Base-by-base conservation (phyloP, 2,329 filamentous ascomycete genomes). In the Fusarium pseudoanthophilum region DNA sequence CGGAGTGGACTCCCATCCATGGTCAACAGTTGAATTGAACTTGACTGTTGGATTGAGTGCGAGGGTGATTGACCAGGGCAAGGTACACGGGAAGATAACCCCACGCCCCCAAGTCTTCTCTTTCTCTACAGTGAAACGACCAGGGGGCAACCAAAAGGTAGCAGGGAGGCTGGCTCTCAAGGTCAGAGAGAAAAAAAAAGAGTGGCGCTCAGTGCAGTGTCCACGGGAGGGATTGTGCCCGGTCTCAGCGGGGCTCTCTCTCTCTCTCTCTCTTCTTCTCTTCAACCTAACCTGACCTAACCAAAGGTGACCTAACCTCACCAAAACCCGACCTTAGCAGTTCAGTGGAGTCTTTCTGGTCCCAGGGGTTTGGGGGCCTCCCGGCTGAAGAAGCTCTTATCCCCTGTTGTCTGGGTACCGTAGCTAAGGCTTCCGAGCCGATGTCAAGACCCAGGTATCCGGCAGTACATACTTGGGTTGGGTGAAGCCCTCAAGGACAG, bases 371-470 rank as follows among this genome's bases (percentile, higher is more conserved):
- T 42, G 64, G 63, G 63, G 65, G 65, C 56, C 52, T 67, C 59
- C 65, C 57, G 52, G 66, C 30, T 58, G 56, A 69, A 56, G 39
- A 49, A 68, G 56, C 51, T 76, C 45, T 74, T 48, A 55, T 32
- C 62, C 63, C 71, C 69, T 74, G 71, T 74, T 71, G 58, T 55
- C 71, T 69, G 51, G 56, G 51, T n/a, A 60, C 67, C 71, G 74
- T 68, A 60, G 63, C 45, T 32, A 56, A 63, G 37, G 30, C 40
- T 59, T 51, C 49, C 40, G 43, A 49, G 46, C 74, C 60, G 58
- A 61, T 64, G 60, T 75, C 46, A 72, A 62, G 58, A 64, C 64
- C 71, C 60, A 30, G 61, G 67, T 62, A 60, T 30, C 48, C 60
- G 67, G 58, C 46, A 63, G 60, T 46, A 18, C 34, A 36, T 36